Percentiles rank a stretch among this genome's conserved stretches.
Evolutionary conservation across 2,329 filamentous ascomycete genomes (phyloP).

Genomic region (Trichoderma harzianum): DNA sequence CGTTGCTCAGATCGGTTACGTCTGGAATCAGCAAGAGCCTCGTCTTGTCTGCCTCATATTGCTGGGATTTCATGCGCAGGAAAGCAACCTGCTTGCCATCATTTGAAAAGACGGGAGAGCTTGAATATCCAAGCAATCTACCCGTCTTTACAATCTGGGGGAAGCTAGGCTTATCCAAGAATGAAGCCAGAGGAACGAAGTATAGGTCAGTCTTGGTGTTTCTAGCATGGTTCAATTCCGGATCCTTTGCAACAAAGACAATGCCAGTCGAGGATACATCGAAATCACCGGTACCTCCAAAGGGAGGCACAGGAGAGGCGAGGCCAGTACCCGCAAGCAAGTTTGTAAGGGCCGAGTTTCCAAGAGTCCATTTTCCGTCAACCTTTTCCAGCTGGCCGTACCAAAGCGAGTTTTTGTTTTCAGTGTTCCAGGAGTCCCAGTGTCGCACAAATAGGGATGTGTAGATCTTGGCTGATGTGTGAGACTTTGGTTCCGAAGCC

Average conservation of each 20-base stretch:
- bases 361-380: slow-evolving; percentile 40
- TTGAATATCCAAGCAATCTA: slow-evolving; percentile 60
- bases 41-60: slow-evolving; percentile 75
- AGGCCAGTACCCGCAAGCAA: slow-evolving; percentile 58
- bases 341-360: slow-evolving; percentile 53
- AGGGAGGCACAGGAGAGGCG: slow-evolving; percentile 69
- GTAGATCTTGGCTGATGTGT: slow-evolving; percentile 68
- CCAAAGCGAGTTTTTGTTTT: slow-evolving; percentile 70
- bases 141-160: slow-evolving; percentile 54
- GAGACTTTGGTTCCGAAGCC: slow-evolving; percentile 55
- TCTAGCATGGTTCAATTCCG: slow-evolving; percentile 64
- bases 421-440: slow-evolving; percentile 74
- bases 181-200: slow-evolving; percentile 62
- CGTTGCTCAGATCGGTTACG: slow-evolving; percentile 53
- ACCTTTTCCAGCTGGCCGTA: slow-evolving; percentile 59
- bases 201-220: slow-evolving; percentile 83
- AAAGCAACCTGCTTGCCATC: slow-evolving; percentile 71
- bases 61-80: slow-evolving; percentile 69
- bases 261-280: slow-evolving; percentile 66
- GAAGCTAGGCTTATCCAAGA: slow-evolving; percentile 50
- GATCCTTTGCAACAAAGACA: slow-evolving; percentile 73
- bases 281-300: slow-evolving; percentile 78
- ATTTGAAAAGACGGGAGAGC: slow-evolving; percentile 68
- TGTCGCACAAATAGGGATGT: slow-evolving; percentile 74
- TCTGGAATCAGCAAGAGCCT: slow-evolving; percentile 64